phyloP scores from a whole-genome alignment of 2,329 filamentous ascomycete species.

The Curvularia sp. region DNA sequence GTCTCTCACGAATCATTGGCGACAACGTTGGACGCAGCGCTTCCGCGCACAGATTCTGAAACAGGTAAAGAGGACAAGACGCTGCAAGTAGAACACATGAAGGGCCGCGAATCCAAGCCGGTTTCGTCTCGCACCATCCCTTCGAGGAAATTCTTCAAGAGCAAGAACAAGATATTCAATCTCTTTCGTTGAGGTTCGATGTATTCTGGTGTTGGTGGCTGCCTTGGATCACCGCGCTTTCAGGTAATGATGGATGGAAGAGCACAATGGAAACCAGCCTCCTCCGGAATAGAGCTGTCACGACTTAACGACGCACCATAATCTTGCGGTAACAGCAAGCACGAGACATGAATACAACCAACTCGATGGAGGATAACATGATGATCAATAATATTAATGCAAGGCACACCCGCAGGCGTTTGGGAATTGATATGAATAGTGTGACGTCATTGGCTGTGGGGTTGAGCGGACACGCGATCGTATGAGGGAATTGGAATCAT shows the following conservation, averaged over 20 bases:
- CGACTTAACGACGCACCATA: conserved; percentile 28
- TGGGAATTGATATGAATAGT: conserved; percentile 7
- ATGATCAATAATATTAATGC: conserved; percentile 40
- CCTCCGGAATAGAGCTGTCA: conserved; percentile 8
- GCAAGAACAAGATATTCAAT: conserved; percentile 47
- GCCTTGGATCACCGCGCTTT: conserved; percentile 7
- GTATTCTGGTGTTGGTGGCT: neutral
- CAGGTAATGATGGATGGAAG: conserved; percentile 8
- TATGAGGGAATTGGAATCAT: conserved; percentile 17
- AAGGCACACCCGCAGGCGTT: conserved; percentile 46
- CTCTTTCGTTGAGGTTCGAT: conserved; percentile 38
- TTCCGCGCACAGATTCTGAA: conserved; percentile 14
- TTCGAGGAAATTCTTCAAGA: conserved; percentile 43
- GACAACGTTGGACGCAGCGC: conserved; percentile 26
- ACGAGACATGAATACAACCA: conserved; percentile 14
- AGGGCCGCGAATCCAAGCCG: conserved; percentile 17
- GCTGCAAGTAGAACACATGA: conserved; percentile 23
- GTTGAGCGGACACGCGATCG: conserved; percentile 25
- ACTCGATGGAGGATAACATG: conserved; percentile 13
- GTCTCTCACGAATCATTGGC: conserved; percentile 30
- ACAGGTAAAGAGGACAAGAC: conserved; percentile 26
- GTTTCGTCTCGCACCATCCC: conserved; percentile 18
- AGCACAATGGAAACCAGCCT: conserved; percentile 9
- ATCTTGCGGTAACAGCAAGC: conserved; percentile 25
- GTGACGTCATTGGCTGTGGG: conserved; percentile 38